phyloP scores from a whole-genome alignment of 495 filamentous ascomycete species.

The Parachaetomium inaequale region DNA sequence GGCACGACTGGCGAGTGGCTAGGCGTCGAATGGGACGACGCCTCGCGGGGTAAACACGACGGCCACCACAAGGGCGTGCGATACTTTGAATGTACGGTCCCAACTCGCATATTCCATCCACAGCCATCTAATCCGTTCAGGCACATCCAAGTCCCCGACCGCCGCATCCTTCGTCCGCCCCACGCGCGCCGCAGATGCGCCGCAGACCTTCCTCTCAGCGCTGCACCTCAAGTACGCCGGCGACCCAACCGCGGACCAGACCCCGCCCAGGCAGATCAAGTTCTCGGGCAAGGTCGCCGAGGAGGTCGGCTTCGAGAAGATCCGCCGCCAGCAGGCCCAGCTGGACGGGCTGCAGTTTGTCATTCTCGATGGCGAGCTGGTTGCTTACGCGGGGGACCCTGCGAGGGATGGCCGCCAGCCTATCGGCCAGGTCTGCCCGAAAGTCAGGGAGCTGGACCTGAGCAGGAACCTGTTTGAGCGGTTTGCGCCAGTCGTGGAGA shows the following conservation, averaged over 20 bases:
- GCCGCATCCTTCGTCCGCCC: conserved; percentile 85
- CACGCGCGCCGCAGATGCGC: conserved; percentile 61
- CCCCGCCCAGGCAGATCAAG: conserved; percentile 48
- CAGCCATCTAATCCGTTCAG: conserved; percentile 35
- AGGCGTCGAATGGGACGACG: conserved; percentile 95
- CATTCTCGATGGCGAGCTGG: conserved; percentile 69
- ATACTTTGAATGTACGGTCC: conserved; percentile 72
- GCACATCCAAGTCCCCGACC: conserved; percentile 60
- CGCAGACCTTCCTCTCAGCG: conserved; percentile 72
- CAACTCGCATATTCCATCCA: not conserved
- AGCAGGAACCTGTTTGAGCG: conserved; percentile 75
- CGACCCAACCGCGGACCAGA: conserved; percentile 38
- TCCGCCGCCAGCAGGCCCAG: conserved; percentile 70
- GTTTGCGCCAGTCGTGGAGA: conserved; percentile 60
- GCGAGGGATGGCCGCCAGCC: conserved; percentile 32
- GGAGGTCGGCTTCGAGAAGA: conserved; percentile 95
- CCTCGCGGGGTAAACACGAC: conserved; percentile 79
- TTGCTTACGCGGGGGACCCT: conserved; percentile 44
- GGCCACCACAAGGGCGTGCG: conserved; percentile 71
- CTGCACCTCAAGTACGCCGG: conserved; percentile 78
- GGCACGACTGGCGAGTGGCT: conserved; percentile 82
- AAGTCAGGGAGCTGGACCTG: conserved; percentile 79
- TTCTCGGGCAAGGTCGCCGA: conserved; percentile 85
- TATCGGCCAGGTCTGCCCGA: conserved; percentile 52
- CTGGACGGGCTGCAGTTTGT: conserved; percentile 75